Base-by-base conservation (phyloP, 371 early-diverging fungal species). In the Actinomucor elegans region DNA sequence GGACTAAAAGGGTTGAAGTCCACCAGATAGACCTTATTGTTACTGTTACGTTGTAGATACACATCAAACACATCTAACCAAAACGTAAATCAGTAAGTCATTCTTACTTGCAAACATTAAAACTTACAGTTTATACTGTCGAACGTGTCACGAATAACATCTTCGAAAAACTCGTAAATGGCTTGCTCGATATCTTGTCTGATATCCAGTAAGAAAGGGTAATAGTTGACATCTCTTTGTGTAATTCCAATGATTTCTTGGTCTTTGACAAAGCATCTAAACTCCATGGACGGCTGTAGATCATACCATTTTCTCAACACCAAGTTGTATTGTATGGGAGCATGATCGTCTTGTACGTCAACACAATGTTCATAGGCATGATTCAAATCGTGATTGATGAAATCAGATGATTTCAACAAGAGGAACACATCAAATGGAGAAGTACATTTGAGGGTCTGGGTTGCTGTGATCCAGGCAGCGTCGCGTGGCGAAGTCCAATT, bases 401-500 rank as follows among this genome's bases (percentile, higher is more conserved):
- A 94, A 64, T 97, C 95, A 1, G 92, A 92, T 7, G 88, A 83
- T 65, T 98, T 98, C 2, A 98, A 77, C 24, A 98, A 65, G 33
- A 94, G 62, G 59, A 89, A 87, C 0, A 98, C 84, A 47, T 98
- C 96, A 11, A 82, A 75, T 1, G 85, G 74, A 2, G 75, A 79
- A 29, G 72, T 79, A 71, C 97, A 96, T 55, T 84, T 81, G 21
- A 97, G 69, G 0, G 91, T 85, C 17, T 88, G 85, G 18, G 84
- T 87, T 5, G 88, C 70, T 8, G 93, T 64, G 34, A 96, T 94
- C 95, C 96, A 96, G 4, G 85, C 78, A 2, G 98, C 97, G 66
- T 97, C 98, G 48, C 88, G 85, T 2, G 98, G 98, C 4, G 93
- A 86, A 38, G 90, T 89, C 98, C 98, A 98, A 63, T 90, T 92